Evolutionary conservation across 257 asterid genomes (phyloP), one percentile per base, ranked within the genome.

Genomic region (Avicennia marina): DNA sequence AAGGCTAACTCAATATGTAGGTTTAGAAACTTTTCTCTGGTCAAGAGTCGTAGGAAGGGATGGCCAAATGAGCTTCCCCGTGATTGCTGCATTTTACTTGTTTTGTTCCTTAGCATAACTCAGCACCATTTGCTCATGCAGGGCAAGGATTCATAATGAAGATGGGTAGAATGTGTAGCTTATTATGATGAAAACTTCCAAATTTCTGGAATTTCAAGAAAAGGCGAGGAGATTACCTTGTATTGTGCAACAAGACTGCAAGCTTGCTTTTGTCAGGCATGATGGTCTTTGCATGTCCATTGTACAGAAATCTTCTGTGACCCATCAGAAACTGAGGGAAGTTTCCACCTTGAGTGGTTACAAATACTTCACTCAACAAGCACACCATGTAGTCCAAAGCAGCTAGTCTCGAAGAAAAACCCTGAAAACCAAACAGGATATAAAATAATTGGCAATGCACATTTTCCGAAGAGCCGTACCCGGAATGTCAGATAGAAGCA

Each of bases 311-410:
- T 60, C 91, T 78, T 67, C 97, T 66, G 50, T 89, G 97, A 7
- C 97, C 97, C 81, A 89, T 79, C 48, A 89, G 76, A 76, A 89
- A 89, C 71, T 89, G 91, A 31, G 97, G 97, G 66, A 89, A 89
- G 79, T 89, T 89, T 70, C 95, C 97, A 26, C 95, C 91, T 81
- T 89, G 97, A 42, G 97, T 86, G 27, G 91, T 89, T n/a, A 86
- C 94, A 69, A 89, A 89, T 41, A 86, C 94, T 68, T 89, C 97
- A 64, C 97, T 89, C 43, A 42, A 67, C 82, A 89, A 73, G 75
- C 97, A 86, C 39, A 83, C 85, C 71, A 83, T 72, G 72, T 89
- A 89, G 69, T 89, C 97, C 67, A 86, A 61, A 20, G 97, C 97
- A 61, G 97, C 97, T 53, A 89, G 65, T 67, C 97, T 75, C 24